Evolutionary conservation across 2,329 filamentous ascomycete genomes (phyloP).

Genomic region (Colletotrichum sp.): DNA sequence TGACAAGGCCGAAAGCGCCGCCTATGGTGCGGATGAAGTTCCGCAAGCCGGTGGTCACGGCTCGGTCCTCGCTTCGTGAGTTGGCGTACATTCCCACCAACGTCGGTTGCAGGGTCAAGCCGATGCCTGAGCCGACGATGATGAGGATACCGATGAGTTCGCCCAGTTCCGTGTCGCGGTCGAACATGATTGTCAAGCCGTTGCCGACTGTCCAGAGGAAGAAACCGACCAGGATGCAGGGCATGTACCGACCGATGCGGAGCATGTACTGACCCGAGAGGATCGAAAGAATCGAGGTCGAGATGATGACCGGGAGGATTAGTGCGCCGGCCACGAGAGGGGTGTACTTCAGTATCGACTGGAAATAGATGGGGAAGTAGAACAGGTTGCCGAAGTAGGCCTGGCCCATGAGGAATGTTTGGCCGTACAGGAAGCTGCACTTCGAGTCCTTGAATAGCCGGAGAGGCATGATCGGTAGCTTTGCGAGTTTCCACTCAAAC

Average conservation of each 20-base stretch:
- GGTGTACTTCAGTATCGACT: constrained; percentile 32
- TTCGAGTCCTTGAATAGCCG: constrained; percentile 26
- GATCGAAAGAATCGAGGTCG: constrained; percentile 31
- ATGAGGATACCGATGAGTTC: constrained; percentile 35
- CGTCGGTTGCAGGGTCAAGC: constrained; percentile 40
- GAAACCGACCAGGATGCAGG: constrained; percentile 34
- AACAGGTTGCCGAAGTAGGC: constrained; percentile 35
- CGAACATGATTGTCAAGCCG: constrained; percentile 32
- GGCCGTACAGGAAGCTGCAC: constrained; percentile 25
- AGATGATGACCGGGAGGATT: constrained; percentile 32
- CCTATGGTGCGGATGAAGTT: constrained; percentile 43
- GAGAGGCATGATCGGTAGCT: constrained; percentile 32
- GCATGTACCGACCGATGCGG: constrained; percentile 31
- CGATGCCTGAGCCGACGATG: constrained; percentile 38
- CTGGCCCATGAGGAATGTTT: constrained; percentile 31
- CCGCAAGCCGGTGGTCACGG: constrained; percentile 41
- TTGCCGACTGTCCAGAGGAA: constrained; percentile 38
- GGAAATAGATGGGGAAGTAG: constrained; percentile 35
- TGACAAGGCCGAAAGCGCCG: constrained; percentile 37
- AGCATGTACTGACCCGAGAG: constrained; percentile 35
- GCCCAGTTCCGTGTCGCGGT: constrained; percentile 27
- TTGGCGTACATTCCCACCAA: constrained; percentile 42
- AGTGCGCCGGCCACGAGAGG: constrained; percentile 33
- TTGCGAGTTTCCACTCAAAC: constrained; percentile 32
- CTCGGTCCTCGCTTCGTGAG: constrained; percentile 36